These are phyloP conservation scores for Phialophora tarda DNA, from an alignment of 2,329 filamentous ascomycete genomes.

Conservation along the genomic window DNA sequence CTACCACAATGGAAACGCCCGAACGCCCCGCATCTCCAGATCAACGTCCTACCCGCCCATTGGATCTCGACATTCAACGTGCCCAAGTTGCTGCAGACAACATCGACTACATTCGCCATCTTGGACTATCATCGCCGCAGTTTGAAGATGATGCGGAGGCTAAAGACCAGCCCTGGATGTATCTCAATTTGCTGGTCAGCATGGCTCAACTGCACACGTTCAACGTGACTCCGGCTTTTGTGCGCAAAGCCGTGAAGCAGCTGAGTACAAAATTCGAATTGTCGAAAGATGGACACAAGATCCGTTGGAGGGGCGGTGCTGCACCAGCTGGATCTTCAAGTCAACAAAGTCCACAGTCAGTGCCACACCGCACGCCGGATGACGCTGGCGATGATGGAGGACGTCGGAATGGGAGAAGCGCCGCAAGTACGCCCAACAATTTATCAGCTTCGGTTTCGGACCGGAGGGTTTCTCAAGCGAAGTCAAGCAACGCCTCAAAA, in stretches of 20 bases:
- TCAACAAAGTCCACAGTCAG: conserved; percentile 23
- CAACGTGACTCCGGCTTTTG: conserved; percentile 78
- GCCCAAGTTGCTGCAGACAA: conserved; percentile 76
- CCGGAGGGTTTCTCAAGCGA: conserved; percentile 14
- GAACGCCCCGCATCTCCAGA: conserved; percentile 56
- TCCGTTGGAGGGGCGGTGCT: conserved; percentile 76
- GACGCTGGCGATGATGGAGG: conserved; percentile 32
- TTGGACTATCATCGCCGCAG: conserved; percentile 38
- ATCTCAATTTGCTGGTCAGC: conserved; percentile 69
- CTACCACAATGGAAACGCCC: conserved; percentile 3
- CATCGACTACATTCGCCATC: conserved; percentile 58
- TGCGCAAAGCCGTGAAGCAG: conserved; percentile 72
- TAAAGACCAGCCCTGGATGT: conserved; percentile 38
- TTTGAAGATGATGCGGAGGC: conserved; percentile 5
- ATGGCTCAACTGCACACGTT: conserved; percentile 85
- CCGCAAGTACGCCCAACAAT: conserved; percentile 50
- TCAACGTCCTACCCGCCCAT: conserved; percentile 76
- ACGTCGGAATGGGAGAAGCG: conserved; percentile 59
- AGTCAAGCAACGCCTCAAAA: conserved; percentile 16
- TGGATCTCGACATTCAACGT: conserved; percentile 79
- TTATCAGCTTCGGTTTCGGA: conserved; percentile 41
- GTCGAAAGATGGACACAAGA: conserved; percentile 76
- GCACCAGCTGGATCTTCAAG: conserved; percentile 71
- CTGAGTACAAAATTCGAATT: conserved; percentile 78
- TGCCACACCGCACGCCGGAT: conserved; percentile 18